A percentile compares a stretch with the other conserved stretches of the same genome.
Evolutionary conservation across 805 yeast genomes (phyloP).

Genomic region (Candida boidinii): DNA sequence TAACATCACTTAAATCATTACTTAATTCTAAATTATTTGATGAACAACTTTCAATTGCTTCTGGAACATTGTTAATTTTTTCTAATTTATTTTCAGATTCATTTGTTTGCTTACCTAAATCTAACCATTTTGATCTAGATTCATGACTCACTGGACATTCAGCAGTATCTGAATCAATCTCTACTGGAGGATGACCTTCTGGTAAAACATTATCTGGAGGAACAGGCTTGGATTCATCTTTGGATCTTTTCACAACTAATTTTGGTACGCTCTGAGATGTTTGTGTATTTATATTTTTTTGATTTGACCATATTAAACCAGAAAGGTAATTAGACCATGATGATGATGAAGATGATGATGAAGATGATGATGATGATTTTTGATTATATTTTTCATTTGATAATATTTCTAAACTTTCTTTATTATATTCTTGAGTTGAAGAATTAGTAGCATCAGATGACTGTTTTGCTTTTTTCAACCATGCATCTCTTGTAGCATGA

Average conservation of each 20-base stretch:
- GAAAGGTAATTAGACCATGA: no score
- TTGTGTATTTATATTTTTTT: no score
- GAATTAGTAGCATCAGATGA: conserved; percentile 10
- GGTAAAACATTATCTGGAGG: no score
- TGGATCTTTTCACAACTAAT: no score
- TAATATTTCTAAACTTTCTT: no score
- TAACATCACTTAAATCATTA: conserved; percentile 16
- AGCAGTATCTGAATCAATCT: no score
- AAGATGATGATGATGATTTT: neutral
- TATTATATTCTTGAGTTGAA: conserved; percentile 2
- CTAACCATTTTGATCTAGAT: conserved; percentile 30
- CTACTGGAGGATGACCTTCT: conserved; percentile 9
- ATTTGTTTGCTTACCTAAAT: neutral
- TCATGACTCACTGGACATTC: conserved; percentile 31
- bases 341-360: neutral
- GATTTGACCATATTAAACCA: no score
- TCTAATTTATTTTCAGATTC: conserved; percentile 1
- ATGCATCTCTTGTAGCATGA: conserved; percentile 46
- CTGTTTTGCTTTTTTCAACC: conserved; percentile 35
- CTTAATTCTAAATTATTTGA: conserved; percentile 32
- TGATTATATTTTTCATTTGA: neutral
- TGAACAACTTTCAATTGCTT: conserved; percentile 39
- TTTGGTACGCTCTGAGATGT: no score
- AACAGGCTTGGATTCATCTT: no score
- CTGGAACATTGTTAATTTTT: conserved; percentile 19